Evolutionary conservation across 768 basidiomycete species (phyloP), one percentile per base, ranked within the genome.

Genomic region (Pleurotus salmoneostramineus): DNA sequence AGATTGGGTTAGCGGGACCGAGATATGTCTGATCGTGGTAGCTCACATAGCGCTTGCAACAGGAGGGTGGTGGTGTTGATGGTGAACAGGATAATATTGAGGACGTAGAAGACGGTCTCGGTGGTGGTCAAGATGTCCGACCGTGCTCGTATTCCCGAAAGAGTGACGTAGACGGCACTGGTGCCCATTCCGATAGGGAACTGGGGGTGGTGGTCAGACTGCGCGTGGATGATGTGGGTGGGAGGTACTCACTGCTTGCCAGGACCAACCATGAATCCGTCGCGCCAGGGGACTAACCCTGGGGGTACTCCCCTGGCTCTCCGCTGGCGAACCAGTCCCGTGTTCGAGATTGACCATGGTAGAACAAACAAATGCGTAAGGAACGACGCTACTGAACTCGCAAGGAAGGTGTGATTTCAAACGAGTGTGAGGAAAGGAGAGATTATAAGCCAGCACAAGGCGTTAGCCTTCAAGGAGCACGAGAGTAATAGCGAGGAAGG

Each of bases 141-240:
- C 42, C 69, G 75, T 11, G 67, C 56, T 57, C 75, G 74, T 33
- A 77, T 50, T 31, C 74, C 76, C 3, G 75, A 74, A 31, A 81
- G 66, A 7, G 76, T 74, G n/a, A 79, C 73, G 63, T 79, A 78
- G 52, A 81, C 79, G 5, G 78, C 77, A 47, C 78, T 75, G 4
- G 77, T 80, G 43, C 78, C 78, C 76, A 79, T 79, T 34, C 78
- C 77, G 44, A 81, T 73, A 0, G 78, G 77, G 62, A 79, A 80
- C 78, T 79, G 51, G 1, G n/a, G 49, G n/a, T n/a, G n/a, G 27
- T 21, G 32, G 33, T 45, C 21, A 11, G 49, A 7, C n/a, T 6
- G 34, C 8, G 6, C 14, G 32, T 40, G 35, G 37, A 15, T 37
- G 12, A 32, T 4, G 32, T 45, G 33, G 32, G n/a, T 15, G 15